Evolutionary conservation across 1,284 basidiomycete species (phyloP).

Genomic region (Ustilago lituana): DNA sequence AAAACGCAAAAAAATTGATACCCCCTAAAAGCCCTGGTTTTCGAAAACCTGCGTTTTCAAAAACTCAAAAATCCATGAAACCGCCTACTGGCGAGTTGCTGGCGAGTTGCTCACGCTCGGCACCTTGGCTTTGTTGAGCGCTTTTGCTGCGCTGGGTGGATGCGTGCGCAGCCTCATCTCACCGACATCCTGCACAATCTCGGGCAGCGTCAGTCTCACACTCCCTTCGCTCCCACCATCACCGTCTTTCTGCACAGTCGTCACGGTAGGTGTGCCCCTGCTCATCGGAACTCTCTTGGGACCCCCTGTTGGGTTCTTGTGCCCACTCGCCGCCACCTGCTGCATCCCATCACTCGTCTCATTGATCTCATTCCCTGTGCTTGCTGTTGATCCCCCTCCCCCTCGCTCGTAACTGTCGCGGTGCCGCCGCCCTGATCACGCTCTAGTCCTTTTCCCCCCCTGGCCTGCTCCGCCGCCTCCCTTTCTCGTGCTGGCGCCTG

Average conservation of each 20-base stretch:
- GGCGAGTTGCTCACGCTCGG: too few relatives aligned
- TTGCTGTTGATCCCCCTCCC: not conserved
- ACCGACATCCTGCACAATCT: constrained; percentile 14
- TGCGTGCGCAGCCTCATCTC: constrained; percentile 9
- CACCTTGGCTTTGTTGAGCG: too few relatives aligned
- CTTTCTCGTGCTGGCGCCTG: not conserved
- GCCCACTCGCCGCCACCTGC: constrained; percentile 17
- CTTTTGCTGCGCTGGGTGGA: too few relatives aligned
- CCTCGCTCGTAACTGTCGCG: constrained; percentile 1
- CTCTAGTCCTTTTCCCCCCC: not conserved
- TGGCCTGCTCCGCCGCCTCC: not conserved
- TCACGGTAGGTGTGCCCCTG: constrained; percentile 10
- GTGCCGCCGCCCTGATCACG: not conserved
- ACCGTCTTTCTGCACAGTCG: constrained; percentile 10
- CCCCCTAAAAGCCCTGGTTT: too few relatives aligned
- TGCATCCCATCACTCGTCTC: not conserved
- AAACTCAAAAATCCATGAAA: too few relatives aligned
- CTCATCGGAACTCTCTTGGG: not conserved
- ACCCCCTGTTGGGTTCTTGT: not conserved
- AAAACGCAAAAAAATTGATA: too few relatives aligned
- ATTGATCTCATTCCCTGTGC: constrained; percentile 4
- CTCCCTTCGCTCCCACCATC: constrained; percentile 30
- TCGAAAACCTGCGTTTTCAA: too few relatives aligned
- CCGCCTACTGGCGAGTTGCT: too few relatives aligned
- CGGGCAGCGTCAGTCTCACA: constrained; percentile 11